Base-by-base conservation (phyloP, 371 early-diverging fungal species). In the Mucor plumbeus region DNA sequence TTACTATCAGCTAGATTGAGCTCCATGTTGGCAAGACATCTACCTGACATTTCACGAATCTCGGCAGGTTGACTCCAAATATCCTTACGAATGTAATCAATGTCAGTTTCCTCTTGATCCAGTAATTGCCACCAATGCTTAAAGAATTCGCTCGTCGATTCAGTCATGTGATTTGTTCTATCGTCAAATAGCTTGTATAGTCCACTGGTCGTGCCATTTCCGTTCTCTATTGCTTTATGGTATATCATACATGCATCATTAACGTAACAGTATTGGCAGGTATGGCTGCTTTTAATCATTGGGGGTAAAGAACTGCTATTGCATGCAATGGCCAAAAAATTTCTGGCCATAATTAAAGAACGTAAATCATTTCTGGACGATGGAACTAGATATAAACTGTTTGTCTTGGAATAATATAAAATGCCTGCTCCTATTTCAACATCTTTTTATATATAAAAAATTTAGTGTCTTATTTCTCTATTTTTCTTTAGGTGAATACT, bases 101-200 rank as follows among this genome's bases (percentile, higher is more conserved):
- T 78, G 35, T 93, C 92, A 0, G 82, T 79, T 71, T 97, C 96
- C 64, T 98, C 98, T 59, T 88, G 58, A 10, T 89, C 84, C 21
- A 98, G 74, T 15, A 97, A 65, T 5, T 73, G 69, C 67, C 91
- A 88, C 98, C 98, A 98, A 21, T 88, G 78, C 13, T 81, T 79
- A 60, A 94, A 88, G 71, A 98, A 98, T 15, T 59, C 73, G 13
- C 83, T 36, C 9, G 91, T 90, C 1, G 39, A 53, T 5, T 78
- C 77, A 5, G 79, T 86, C 21, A 97, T 54, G 71, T 93, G 91
- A 0, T 76, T 81, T 1, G 87, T 90, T 15, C 68, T 76, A n/a
- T 83, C 70, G 3, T 89, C 84, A 75, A 93, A 95, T 36, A 90
- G 67, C 0, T 70, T 68, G 13, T 77, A 86, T 14, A 88, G 67